Percentiles rank a stretch among this genome's conserved stretches.
Evolutionary conservation across 192 early-diverging fungal genomes (phyloP).

Genomic region (Coemansia sp.): DNA sequence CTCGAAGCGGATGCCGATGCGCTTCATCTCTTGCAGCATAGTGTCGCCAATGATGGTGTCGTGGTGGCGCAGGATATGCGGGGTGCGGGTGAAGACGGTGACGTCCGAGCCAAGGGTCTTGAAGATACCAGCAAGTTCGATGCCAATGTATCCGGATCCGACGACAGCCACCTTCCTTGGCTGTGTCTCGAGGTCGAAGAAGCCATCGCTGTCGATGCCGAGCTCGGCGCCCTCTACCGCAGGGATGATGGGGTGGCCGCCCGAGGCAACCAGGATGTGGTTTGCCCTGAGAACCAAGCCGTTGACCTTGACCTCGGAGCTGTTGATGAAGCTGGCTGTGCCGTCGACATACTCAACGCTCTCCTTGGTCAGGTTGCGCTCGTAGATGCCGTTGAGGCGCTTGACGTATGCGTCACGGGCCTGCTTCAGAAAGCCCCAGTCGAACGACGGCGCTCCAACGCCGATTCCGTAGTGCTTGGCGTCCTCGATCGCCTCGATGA

Average conservation of each 20-base stretch:
- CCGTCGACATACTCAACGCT: slow-evolving; percentile 81
- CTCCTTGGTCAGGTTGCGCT: slow-evolving; percentile 84
- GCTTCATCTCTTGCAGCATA: slow-evolving; percentile 73
- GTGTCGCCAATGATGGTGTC: slow-evolving; percentile 80
- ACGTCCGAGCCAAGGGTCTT: slow-evolving; percentile 81
- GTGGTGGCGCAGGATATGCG: slow-evolving; percentile 82
- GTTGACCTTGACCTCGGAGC: slow-evolving; percentile 66
- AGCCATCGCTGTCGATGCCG: slow-evolving; percentile 91
- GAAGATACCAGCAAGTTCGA: slow-evolving; percentile 95
- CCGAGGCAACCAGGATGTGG: slow-evolving; percentile 90
- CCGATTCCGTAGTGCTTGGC: slow-evolving; percentile 90
- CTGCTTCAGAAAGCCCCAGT: slow-evolving; percentile 80
- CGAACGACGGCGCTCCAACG: slow-evolving; percentile 59
- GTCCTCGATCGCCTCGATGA: slow-evolving; percentile 85
- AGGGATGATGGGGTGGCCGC: slow-evolving; percentile 76
- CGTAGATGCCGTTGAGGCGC: slow-evolving; percentile 97
- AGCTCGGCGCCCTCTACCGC: slow-evolving; percentile 75
- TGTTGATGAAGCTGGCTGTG: slow-evolving; percentile 78
- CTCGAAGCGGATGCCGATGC: slow-evolving; percentile 80
- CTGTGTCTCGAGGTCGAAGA: slow-evolving; percentile 89
- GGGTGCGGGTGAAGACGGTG: slow-evolving; percentile 81
- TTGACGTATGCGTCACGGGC: slow-evolving; percentile 96
- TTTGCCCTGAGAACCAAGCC: slow-evolving; percentile 64
- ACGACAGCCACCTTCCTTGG: slow-evolving; percentile 90
- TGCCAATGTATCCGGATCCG: slow-evolving; percentile 94